A percentile compares a stretch with the other conserved stretches of the same genome.
These are phyloP conservation scores for Trichoderma guizhouense DNA, from an alignment of 2,329 filamentous ascomycete species.

Conservation along the genomic window DNA sequence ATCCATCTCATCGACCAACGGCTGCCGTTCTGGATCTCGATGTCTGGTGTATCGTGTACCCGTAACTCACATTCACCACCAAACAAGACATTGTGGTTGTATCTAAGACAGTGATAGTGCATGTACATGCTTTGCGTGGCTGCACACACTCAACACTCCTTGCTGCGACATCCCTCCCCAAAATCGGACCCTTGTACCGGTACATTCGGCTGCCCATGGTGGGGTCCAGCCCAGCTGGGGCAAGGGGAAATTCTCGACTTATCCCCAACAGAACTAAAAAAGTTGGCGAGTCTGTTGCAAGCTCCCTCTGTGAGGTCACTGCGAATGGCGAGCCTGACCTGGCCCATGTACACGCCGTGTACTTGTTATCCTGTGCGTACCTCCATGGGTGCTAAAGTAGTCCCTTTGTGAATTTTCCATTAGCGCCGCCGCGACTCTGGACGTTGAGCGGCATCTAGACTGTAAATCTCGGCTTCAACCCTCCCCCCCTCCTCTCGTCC, in stretches of 20 bases:
- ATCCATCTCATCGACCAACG: neutral
- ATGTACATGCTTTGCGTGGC: neutral
- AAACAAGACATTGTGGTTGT: neutral
- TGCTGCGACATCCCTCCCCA: neutral
- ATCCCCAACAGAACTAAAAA: slow-evolving; percentile 45
- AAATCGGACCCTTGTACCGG: slow-evolving; percentile 3
- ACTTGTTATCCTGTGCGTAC: neutral
- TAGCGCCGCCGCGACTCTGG: slow-evolving; percentile 17
- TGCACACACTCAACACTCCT: slow-evolving; percentile 7
- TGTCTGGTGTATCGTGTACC: neutral
- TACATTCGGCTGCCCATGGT: slow-evolving; percentile 9
- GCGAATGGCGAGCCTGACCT: neutral
- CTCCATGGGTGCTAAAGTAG: neutral
- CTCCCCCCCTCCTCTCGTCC: slow-evolving; percentile 16
- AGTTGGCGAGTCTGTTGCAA: slow-evolving; percentile 23
- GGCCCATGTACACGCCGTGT: slow-evolving; percentile 12
- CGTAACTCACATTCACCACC: neutral
- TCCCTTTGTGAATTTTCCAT: slow-evolving; percentile 17
- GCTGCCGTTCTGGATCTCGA: neutral
- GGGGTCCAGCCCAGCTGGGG: slow-evolving; percentile 11
- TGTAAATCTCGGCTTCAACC: slow-evolving; percentile 18
- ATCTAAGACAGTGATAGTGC: neutral
- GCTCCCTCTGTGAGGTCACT: slow-evolving; percentile 17
- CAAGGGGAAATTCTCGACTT: slow-evolving; percentile 20
- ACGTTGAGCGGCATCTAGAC: slow-evolving; percentile 19